Base-by-base conservation (phyloP, 768 basidiomycete genomes). In the Strobilomyces dryophilus region DNA sequence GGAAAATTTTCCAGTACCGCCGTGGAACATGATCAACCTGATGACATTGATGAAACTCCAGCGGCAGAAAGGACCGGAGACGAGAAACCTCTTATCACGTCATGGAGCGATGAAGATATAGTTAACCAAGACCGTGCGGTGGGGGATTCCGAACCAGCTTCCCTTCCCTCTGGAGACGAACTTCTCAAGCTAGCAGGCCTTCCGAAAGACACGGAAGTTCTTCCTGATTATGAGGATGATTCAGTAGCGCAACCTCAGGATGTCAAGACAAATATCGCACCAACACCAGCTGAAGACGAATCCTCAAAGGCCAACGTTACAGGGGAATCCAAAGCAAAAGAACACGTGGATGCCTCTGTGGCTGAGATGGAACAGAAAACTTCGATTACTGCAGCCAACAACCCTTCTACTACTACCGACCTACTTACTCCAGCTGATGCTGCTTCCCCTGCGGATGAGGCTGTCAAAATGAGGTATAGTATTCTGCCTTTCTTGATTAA, bases 141-240 rank as follows among this genome's bases (percentile, higher is more conserved):
- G 14, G 49, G 48, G 21, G 44, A 45, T 36, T 47, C 47, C 5
- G 47, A 54, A 42, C 20, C 45, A 18, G 52, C 31, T 14, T 45
- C 48, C 27, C 67, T 65, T 53, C 75, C 74, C 1, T 71, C 78
- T 11, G 73, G 65, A 26, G 64, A 60, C 14, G 79, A 85, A 54
- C 65, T 85, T 27, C 67, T 84, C 39, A 60, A 74, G 50, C 56
- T 81, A 42, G 83, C 81, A 15, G 83, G 82, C 15, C 60, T 79
- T 18, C 66, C 76, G 46, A 55, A 66, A 29, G 73, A 66, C 29
- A 73, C 65, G 1, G 72, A 76, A 24, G 64, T 55, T 0, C 74
- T 87, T 24, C 71, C 79, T 8, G 83, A 84, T 56, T 87, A 80
- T 56, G 81, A 84, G 44, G 83, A 82, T n/a, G 75, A 73, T 41